Conservation (phyloP, 2,329 filamentous ascomycete genomes). For the Phyllosticta ampelicida region DNA sequence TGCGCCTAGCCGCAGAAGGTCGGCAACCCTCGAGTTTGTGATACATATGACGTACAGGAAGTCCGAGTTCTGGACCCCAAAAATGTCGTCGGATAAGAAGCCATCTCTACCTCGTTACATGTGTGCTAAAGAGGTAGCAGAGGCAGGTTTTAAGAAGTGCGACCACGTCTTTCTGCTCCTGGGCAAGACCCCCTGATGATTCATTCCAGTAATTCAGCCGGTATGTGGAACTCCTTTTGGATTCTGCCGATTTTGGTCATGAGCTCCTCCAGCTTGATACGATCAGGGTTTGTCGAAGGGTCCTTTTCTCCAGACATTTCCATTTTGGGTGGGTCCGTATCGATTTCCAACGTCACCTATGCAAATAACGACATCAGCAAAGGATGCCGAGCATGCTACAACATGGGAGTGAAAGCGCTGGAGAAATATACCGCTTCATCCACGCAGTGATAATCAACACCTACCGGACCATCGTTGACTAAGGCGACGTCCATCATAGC, state of each 20-base stretch:
- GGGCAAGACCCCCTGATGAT: neutral
- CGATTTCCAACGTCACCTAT: constrained; percentile 40
- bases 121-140: neutral
- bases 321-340: constrained; percentile 36
- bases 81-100: neutral
- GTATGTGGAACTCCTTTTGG: constrained; percentile 23
- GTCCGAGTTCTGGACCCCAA: neutral
- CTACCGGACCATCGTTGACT: constrained; percentile 72
- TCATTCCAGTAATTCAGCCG: constrained; percentile 20
- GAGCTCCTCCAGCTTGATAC: constrained; percentile 11
- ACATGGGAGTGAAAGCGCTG: constrained; percentile 12
- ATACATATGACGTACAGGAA: neutral
- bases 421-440: constrained; percentile 44
- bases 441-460: constrained; percentile 47
- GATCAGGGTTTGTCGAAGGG: neutral
- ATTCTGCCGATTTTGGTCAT: constrained; percentile 21
- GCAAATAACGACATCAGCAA: neutral
- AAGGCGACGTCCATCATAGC: constrained; percentile 98
- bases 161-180: neutral
- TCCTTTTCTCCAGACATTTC: constrained; percentile 16
- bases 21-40: neutral
- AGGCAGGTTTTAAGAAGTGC: neutral
- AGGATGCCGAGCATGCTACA: neutral
- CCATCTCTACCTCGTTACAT: neutral
- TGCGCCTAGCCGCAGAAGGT: neutral